Conservation (phyloP, 371 early-diverging fungal species). For the Zychaea mexicana region DNA sequence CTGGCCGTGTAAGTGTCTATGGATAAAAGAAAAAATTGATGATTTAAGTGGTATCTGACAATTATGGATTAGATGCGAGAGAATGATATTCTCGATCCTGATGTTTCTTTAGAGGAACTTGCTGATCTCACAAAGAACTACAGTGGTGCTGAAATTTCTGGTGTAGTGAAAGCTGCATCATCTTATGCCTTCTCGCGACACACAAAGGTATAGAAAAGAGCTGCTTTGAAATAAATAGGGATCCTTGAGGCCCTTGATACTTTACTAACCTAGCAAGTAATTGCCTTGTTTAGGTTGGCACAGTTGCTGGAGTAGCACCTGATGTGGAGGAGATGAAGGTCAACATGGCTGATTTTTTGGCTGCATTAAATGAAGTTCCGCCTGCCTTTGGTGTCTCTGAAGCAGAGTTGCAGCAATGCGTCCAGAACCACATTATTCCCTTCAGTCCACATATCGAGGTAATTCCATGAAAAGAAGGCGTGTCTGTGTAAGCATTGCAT, state of each 20-base stretch:
- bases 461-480: slow-evolving; percentile 17
- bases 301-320: slow-evolving; percentile 73
- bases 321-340: slow-evolving; percentile 93
- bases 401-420: slow-evolving; percentile 85
- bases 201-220: slow-evolving; percentile 67
- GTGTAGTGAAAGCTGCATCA: slow-evolving; percentile 98
- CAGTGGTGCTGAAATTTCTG: slow-evolving; percentile 99
- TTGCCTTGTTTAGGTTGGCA: slow-evolving; percentile 70
- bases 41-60: not conserved
- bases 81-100: slow-evolving; percentile 83
- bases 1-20: slow-evolving; percentile 70
- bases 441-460: slow-evolving; percentile 75
- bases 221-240: not conserved
- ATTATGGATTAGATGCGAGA: slow-evolving; percentile 71
- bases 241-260: too few relatives aligned
- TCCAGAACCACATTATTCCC: slow-evolving; percentile 85
- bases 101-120: slow-evolving; percentile 91
- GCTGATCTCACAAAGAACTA: slow-evolving; percentile 98
- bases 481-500: too few relatives aligned
- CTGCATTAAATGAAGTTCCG: slow-evolving; percentile 95
- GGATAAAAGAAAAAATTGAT: too few relatives aligned
- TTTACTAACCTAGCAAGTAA: too few relatives aligned
- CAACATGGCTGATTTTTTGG: slow-evolving; percentile 90
- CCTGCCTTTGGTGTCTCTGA: slow-evolving; percentile 99
- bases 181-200: slow-evolving; percentile 99